Percentiles rank a stretch among this genome's conserved stretches.
Conservation (phyloP, 768 basidiomycete genomes). For the Lactarius indigo region DNA sequence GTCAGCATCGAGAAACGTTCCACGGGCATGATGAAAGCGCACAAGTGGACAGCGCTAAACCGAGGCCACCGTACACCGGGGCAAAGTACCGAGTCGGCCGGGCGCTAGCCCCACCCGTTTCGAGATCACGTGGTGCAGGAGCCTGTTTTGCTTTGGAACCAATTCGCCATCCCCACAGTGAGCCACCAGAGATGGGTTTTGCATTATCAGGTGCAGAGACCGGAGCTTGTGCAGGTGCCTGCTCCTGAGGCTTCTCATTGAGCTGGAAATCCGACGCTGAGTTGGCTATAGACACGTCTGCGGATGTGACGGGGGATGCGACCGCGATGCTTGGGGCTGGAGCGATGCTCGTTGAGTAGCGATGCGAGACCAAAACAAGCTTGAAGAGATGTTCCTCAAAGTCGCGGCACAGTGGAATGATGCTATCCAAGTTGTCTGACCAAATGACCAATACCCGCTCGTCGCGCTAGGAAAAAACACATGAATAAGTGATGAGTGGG, state of each 20-base stretch:
- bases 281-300: constrained; percentile 47
- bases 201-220: background rate
- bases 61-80: constrained; percentile 70
- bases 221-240: constrained; percentile 1
- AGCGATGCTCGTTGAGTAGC: background rate
- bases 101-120: constrained; percentile 41
- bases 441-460: constrained; percentile 81
- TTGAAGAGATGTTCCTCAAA: constrained; percentile 78
- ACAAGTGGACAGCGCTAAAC: constrained; percentile 65
- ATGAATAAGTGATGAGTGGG: background rate
- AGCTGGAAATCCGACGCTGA: constrained; percentile 54
- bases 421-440: constrained; percentile 78
- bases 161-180: constrained; percentile 29
- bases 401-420: constrained; percentile 69
- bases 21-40: constrained; percentile 27
- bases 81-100: constrained; percentile 56
- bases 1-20: background rate
- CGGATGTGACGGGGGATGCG: constrained; percentile 39
- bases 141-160: constrained; percentile 32
- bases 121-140: constrained; percentile 39
- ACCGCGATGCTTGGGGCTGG: constrained; percentile 32
- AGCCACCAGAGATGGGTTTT: constrained; percentile 24
- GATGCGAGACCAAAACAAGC: constrained; percentile 63
- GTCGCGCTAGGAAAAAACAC: constrained; percentile 51
- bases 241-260: constrained; percentile 42